Percentiles rank a stretch among this genome's conserved stretches.
These are phyloP conservation scores for Globisporangium barbulae DNA, from an alignment of 352 stramenopile genomes.

Conservation along the genomic window DNA sequence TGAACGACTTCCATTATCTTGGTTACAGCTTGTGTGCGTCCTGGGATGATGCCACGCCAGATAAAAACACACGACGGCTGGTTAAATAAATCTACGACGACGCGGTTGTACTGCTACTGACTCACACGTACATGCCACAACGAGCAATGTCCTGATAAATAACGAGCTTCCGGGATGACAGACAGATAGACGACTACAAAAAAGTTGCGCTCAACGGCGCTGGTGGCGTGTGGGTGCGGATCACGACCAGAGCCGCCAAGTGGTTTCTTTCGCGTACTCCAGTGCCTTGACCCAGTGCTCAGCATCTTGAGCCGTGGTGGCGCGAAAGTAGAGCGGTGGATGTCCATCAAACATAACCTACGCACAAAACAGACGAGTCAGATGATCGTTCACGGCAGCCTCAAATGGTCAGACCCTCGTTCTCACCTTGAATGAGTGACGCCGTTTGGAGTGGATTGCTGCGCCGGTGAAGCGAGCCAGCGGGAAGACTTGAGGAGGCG, in stretches of 20 bases:
- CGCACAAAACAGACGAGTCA: neutral
- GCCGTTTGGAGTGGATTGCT: constrained; percentile 20
- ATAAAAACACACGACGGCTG: neutral
- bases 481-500: constrained; percentile 13
- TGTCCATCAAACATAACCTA: constrained; percentile 28
- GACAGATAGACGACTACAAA: neutral
- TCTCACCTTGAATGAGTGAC: constrained; percentile 24
- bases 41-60: neutral
- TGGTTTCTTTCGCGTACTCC: constrained; percentile 34
- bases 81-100: neutral
- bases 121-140: neutral
- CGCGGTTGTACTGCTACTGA: neutral
- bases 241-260: constrained; percentile 19
- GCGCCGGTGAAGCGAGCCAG: constrained; percentile 26
- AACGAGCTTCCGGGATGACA: neutral
- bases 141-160: neutral
- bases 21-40: neutral
- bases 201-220: constrained; percentile 12
- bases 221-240: constrained; percentile 42
- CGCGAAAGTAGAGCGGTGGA: constrained; percentile 23
- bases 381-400: neutral
- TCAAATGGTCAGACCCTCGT: neutral
- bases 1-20: neutral
- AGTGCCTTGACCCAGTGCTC: constrained; percentile 27
- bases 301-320: constrained; percentile 15